These are phyloP conservation scores for Cercospora berteroae DNA, from an alignment of 2,329 filamentous ascomycete genomes.

Conservation along the genomic window DNA sequence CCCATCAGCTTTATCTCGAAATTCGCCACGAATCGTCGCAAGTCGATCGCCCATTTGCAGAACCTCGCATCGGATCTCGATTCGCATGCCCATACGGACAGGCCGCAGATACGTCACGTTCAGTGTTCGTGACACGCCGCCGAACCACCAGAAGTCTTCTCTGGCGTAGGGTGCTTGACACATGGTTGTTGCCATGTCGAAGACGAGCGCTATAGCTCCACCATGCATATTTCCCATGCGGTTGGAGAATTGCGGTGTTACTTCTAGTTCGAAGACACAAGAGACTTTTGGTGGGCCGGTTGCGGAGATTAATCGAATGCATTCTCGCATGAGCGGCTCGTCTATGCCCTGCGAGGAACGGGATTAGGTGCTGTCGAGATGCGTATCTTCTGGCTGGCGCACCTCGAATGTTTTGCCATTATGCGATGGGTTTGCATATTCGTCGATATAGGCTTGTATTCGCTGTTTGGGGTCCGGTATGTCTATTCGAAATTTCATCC, in stretches of 20 bases:
- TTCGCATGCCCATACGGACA: neutral
- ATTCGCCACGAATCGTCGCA: neutral
- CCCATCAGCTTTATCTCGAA: neutral
- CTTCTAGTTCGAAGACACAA: neutral
- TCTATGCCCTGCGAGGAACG: neutral
- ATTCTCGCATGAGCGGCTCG: neutral
- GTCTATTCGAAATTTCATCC: neutral
- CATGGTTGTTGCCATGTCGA: neutral
- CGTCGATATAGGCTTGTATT: neutral
- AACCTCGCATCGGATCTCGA: neutral
- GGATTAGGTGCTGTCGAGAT: neutral
- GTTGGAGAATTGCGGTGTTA: neutral
- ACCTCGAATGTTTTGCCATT: neutral
- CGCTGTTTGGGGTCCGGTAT: neutral
- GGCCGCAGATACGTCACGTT: neutral
- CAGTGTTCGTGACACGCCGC: neutral
- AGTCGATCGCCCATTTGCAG: neutral
- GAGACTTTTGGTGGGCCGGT: neutral
- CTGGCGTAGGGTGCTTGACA: neutral
- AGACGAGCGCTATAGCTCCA: neutral
- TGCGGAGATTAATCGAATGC: neutral
- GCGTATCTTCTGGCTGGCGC: neutral
- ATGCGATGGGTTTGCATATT: neutral
- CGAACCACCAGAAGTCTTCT: neutral
- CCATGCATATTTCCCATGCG: neutral